Evolutionary conservation across 2,329 filamentous ascomycete species (phyloP), one percentile per base, ranked within the genome.

Genomic region (Endocalyx cinctus): DNA sequence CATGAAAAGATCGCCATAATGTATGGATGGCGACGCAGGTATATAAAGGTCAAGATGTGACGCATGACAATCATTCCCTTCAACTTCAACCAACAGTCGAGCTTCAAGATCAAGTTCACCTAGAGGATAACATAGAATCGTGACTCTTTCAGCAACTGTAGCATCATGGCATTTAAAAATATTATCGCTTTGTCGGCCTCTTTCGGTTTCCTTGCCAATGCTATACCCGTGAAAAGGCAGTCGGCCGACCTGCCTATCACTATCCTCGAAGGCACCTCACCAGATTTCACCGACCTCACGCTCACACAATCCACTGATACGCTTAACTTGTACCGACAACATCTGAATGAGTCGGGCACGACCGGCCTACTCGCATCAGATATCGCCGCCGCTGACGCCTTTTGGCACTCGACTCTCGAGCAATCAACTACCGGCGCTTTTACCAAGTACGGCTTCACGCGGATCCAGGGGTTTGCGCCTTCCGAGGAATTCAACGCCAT

Each of bases 251-350:
- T 41, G 5, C 33, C 34, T 5, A 35, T 43, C 16, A 13, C 5
- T 15, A 38, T 43, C 5, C 35, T 43, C 35, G 33, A 43, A 18
- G 41, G 41, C 8, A 15, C 29, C 10, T 41, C 41, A 3, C 32
- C 29, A 15, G 27, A 38, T 27, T 33, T 41, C 4, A 27, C 25
- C 4, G n/a, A 18, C 3, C 35, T 43, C 25, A 33, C 31, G 19
- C 34, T 38, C 1, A 23, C 41, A 4, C 37, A 43, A 17, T 34
- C 41, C 6, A 28, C 25, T 17, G 17, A 41, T 8, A 33, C 33
- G 3, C 18, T 43, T 20, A 25, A 22, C 10, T 33, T 38, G 2
- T 43, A 29, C 35, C 41, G 33, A n/a, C 35, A 27, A 10, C 38
- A 33, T 1, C 41, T 43, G 1, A 38, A 38, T n/a, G 29, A 39